Evolutionary conservation across 805 yeast genomes (phyloP).

Genomic region (Clavispora carvajalis): DNA sequence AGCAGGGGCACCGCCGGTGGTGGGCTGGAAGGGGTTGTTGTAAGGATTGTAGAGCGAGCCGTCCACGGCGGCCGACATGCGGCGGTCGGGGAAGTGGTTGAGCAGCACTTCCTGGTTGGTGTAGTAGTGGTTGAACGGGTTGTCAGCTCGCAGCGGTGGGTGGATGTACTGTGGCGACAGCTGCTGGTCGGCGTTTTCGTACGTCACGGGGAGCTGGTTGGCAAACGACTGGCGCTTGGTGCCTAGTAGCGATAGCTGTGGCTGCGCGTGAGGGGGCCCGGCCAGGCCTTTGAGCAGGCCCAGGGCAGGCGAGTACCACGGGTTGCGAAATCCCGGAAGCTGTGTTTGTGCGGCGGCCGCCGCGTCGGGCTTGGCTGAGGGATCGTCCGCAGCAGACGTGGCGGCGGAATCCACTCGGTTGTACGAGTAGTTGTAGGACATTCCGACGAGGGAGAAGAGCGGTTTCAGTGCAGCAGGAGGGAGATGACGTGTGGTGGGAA

Average conservation of each 20-base stretch:
- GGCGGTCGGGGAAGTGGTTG: slow-evolving; percentile 21
- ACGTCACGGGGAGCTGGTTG: slow-evolving; percentile 46
- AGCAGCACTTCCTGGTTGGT: slow-evolving; percentile 33
- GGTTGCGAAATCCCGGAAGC: slow-evolving; percentile 35
- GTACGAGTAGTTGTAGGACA: slow-evolving; percentile 30
- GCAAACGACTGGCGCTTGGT: slow-evolving; percentile 31
- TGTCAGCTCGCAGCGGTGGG: slow-evolving; percentile 42
- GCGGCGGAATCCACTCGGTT: slow-evolving; percentile 29
- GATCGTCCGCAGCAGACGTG: slow-evolving; percentile 1
- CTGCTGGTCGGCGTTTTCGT: slow-evolving; percentile 35
- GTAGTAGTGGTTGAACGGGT: slow-evolving; percentile 41
- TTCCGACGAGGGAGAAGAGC: slow-evolving; percentile 3
- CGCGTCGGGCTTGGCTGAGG: slow-evolving; percentile 7
- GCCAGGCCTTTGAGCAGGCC: slow-evolving; percentile 10
- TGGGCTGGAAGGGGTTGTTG: slow-evolving; percentile 4
- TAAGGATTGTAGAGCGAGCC: slow-evolving; percentile 20
- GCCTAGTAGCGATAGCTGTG: slow-evolving; percentile 23
- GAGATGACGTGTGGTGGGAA: neutral
- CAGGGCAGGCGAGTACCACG: slow-evolving; percentile 34
- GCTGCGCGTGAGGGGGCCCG: slow-evolving; percentile 7
- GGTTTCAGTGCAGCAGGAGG: neutral
- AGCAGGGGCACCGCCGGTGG: neutral
- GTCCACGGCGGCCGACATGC: slow-evolving; percentile 36
- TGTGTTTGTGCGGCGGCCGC: slow-evolving; percentile 3
- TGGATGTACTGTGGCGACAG: slow-evolving; percentile 23